Conservation (phyloP, 2,329 filamentous ascomycete species). For the Ophiostoma triangulosporum region DNA sequence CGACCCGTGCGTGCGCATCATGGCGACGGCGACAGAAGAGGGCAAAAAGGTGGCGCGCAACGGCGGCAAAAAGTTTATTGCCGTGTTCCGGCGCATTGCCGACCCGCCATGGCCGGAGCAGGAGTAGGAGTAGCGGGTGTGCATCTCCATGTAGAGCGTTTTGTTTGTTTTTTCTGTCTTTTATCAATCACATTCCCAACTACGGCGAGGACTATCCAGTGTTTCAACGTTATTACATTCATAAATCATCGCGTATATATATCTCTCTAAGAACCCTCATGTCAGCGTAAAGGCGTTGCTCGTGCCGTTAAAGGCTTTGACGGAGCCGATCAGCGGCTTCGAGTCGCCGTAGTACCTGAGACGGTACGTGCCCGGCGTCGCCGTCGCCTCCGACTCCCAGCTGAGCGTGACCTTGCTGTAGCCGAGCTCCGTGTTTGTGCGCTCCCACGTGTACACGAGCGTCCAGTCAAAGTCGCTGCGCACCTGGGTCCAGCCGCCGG, state of each 20-base stretch:
- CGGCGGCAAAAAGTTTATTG: conserved; percentile 80
- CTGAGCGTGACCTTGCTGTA: conserved; percentile 61
- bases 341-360: conserved; percentile 71
- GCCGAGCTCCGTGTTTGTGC: conserved; percentile 54
- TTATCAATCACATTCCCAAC: background rate
- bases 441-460: conserved; percentile 65
- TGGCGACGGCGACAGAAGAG: conserved; percentile 83
- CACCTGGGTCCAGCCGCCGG: conserved; percentile 46
- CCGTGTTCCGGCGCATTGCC: conserved; percentile 67
- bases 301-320: conserved; percentile 35
- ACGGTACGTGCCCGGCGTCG: conserved; percentile 52
- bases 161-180: background rate
- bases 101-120: conserved; percentile 55
- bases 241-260: background rate
- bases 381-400: conserved; percentile 62
- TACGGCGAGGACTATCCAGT: too few species aligned
- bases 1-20: conserved; percentile 56
- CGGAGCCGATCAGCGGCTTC: conserved; percentile 48
- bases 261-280: background rate
- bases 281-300: conserved; percentile 19
- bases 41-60: conserved; percentile 93
- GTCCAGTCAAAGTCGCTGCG: conserved; percentile 74
- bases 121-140: background rate
- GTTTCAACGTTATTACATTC: background rate
- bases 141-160: background rate